These are phyloP conservation scores for Biscutella laevigata DNA, from an alignment of 441 rosid species.

Conservation along the genomic window DNA sequence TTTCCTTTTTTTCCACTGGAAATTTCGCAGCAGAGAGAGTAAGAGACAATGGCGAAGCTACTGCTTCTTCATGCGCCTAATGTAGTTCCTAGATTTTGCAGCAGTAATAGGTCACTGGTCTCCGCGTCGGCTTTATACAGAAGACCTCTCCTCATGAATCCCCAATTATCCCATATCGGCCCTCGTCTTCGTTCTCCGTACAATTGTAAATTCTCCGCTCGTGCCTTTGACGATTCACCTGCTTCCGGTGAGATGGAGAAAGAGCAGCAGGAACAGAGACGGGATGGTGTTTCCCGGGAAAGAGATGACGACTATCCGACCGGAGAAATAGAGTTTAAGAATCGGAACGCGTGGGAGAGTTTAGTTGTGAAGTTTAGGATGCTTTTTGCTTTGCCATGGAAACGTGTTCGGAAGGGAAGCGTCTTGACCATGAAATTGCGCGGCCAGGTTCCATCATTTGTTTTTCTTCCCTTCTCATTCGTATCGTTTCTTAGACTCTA, in stretches of 20 bases:
- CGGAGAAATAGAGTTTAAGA: constrained; percentile 58
- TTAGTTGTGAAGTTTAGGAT: constrained; percentile 59
- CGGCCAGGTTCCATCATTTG: constrained; percentile 58
- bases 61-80: constrained; percentile 41
- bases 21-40: not conserved
- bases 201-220: constrained; percentile 31
- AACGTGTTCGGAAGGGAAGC: constrained; percentile 78
- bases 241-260: constrained; percentile 28
- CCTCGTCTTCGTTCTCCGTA: constrained; percentile 12
- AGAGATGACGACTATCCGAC: constrained; percentile 47
- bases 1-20: not conserved
- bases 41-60: constrained; percentile 45
- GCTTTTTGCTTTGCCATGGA: constrained; percentile 83
- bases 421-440: constrained; percentile 76
- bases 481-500: not conserved
- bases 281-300: constrained; percentile 5
- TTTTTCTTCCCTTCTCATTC: not conserved
- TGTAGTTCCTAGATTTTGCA: constrained; percentile 30
- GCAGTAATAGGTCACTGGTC: constrained; percentile 20
- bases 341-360: constrained; percentile 47
- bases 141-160: constrained; percentile 26
- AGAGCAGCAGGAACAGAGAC: constrained; percentile 17
- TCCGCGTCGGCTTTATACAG: constrained; percentile 21
- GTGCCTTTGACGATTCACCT: constrained; percentile 53
- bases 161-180: constrained; percentile 10